These are phyloP conservation scores for Hymenoscyphus fructigenus DNA, from an alignment of 2,329 filamentous ascomycete genomes.

Conservation along the genomic window DNA sequence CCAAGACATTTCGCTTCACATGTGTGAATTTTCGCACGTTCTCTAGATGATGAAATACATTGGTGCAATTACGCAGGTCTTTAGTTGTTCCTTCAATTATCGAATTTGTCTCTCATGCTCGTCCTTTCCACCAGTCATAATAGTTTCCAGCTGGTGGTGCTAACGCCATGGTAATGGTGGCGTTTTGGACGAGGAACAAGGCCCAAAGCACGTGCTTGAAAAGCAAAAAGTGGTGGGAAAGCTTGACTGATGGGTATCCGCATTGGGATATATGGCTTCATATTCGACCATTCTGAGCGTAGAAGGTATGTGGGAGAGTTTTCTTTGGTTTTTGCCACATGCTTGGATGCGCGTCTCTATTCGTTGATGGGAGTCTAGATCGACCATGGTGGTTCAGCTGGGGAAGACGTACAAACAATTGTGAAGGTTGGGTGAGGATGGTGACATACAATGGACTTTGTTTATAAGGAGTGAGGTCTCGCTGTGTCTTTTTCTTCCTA, in stretches of 20 bases:
- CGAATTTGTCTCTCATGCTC: background rate
- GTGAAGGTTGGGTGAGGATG: background rate
- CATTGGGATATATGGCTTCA: background rate
- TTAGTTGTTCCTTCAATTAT: background rate
- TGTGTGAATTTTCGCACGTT: conserved; percentile 18
- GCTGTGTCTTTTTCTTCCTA: background rate
- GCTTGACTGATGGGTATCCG: background rate
- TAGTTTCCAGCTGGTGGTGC: background rate
- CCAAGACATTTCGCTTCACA: background rate
- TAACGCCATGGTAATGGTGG: background rate
- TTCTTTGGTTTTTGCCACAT: background rate
- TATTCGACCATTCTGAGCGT: background rate
- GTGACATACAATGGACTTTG: background rate
- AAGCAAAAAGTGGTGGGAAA: background rate
- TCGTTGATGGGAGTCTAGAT: background rate
- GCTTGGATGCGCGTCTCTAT: background rate
- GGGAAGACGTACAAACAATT: background rate
- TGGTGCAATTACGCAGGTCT: conserved; percentile 17
- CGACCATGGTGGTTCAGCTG: background rate
- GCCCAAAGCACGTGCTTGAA: background rate
- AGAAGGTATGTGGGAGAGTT: background rate
- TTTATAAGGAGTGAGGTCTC: conserved; percentile 1
- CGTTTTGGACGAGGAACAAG: background rate
- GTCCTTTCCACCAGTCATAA: background rate
- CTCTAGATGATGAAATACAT: conserved; percentile 18